Percentiles rank a stretch among this genome's conserved stretches.
phyloP scores from a whole-genome alignment of 176 grass and related monocot genomes.

The Elaeis guineensis region DNA sequence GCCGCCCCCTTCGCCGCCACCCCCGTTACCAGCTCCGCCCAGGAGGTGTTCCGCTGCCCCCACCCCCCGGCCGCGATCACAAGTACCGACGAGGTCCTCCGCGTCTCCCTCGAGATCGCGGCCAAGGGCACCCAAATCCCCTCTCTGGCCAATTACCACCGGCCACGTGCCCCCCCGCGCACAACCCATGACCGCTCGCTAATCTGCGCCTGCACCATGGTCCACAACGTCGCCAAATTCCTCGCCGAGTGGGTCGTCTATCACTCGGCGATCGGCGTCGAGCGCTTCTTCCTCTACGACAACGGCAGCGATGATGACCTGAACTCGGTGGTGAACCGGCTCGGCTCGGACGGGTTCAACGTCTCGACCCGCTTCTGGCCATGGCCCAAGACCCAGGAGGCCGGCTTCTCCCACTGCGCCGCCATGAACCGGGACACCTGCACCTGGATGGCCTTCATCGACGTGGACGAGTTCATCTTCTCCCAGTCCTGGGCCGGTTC shows the following conservation, averaged over 20 bases:
- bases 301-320: slow-evolving; percentile 35
- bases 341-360: slow-evolving; percentile 13
- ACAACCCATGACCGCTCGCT: not conserved
- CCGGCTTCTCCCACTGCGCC: slow-evolving; percentile 49
- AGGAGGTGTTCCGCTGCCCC: slow-evolving; percentile 72
- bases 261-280: slow-evolving; percentile 1
- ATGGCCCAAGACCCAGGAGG: slow-evolving; percentile 75
- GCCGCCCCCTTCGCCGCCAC: slow-evolving; percentile 18
- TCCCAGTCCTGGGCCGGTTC: slow-evolving; percentile 24
- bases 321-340: slow-evolving; percentile 14
- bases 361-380: slow-evolving; percentile 36
- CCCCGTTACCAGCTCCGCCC: slow-evolving; percentile 34
- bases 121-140: slow-evolving; percentile 26
- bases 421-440: slow-evolving; percentile 22
- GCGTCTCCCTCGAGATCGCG: slow-evolving; percentile 16
- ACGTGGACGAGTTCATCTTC: slow-evolving; percentile 81
- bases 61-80: slow-evolving; percentile 19
- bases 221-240: slow-evolving; percentile 7
- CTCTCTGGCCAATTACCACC: slow-evolving; percentile 35
- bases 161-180: not conserved
- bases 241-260: slow-evolving; percentile 3
- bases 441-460: slow-evolving; percentile 64
- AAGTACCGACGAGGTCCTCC: not conserved
- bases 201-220: slow-evolving; percentile 34
- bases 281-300: slow-evolving; percentile 6